Percentiles rank a stretch among this genome's conserved stretches.
Conservation (phyloP, 2,329 filamentous ascomycete species). For the Fusarium concolor region DNA sequence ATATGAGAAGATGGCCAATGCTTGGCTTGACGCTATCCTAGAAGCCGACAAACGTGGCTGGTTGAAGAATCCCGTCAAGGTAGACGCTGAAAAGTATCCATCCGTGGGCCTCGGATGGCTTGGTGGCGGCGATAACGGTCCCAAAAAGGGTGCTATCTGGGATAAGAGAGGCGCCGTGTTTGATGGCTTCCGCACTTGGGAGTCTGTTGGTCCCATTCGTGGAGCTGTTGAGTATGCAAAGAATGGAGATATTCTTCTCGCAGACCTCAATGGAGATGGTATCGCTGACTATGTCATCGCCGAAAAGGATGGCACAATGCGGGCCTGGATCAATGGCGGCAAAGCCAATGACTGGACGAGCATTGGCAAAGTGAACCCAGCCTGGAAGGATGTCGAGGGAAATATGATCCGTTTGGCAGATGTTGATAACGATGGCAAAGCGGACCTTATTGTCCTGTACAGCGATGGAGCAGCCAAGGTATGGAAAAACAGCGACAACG, state of each 20-base stretch:
- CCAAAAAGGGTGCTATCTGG: not conserved
- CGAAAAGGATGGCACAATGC: conserved; percentile 9
- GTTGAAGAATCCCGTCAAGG: conserved; percentile 2
- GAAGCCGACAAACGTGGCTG: conserved; percentile 18
- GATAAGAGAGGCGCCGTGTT: conserved; percentile 18
- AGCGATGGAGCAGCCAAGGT: conserved; percentile 26
- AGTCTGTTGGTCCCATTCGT: conserved; percentile 8
- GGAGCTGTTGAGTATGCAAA: not conserved
- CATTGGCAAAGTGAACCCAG: conserved; percentile 12
- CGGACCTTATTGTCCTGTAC: conserved; percentile 17
- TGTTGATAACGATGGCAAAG: conserved; percentile 29
- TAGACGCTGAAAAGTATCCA: not conserved
- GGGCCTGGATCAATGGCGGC: conserved; percentile 22
- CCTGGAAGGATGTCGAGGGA: conserved; percentile 11
- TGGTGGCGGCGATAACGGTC: not conserved
- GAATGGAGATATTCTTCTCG: conserved; percentile 7
- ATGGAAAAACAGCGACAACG: conserved; percentile 24
- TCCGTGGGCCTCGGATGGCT: not conserved
- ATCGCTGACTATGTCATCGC: conserved; percentile 23
- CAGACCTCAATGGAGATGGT: conserved; percentile 24
- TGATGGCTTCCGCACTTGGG: conserved; percentile 20
- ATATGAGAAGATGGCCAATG: conserved; percentile 32
- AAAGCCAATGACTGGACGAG: conserved; percentile 22
- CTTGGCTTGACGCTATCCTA: conserved; percentile 19
- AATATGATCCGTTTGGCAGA: conserved; percentile 27